These are phyloP conservation scores for Aureobasidium lini DNA, from an alignment of 2,329 filamentous ascomycete genomes.

Conservation along the genomic window DNA sequence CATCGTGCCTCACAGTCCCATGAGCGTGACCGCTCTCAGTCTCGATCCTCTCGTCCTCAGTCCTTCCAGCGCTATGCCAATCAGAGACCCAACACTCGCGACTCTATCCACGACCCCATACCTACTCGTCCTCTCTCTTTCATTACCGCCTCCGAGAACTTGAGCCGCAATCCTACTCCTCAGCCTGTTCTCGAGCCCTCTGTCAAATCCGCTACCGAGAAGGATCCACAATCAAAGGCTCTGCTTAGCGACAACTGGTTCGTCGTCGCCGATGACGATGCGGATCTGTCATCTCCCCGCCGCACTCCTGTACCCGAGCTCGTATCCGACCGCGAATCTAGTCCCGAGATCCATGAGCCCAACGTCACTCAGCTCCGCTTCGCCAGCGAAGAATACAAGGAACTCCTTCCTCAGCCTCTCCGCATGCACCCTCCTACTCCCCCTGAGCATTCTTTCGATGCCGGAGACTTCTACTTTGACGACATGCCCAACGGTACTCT, in stretches of 20 bases:
- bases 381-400: constrained; percentile 13
- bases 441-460: constrained; percentile 17
- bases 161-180: constrained; percentile 8
- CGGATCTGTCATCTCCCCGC: constrained; percentile 22
- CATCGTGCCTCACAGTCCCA: constrained; percentile 19
- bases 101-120: constrained; percentile 13
- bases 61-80: constrained; percentile 7
- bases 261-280: constrained; percentile 26
- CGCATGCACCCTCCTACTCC: constrained; percentile 43
- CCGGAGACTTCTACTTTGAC: constrained; percentile 12
- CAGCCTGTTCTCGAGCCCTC: constrained; percentile 16
- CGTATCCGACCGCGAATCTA: constrained; percentile 22
- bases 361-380: constrained; percentile 8
- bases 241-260: constrained; percentile 43
- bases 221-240: constrained; percentile 26
- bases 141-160: constrained; percentile 7
- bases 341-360: constrained; percentile 15
- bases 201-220: constrained; percentile 9
- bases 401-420: constrained; percentile 33
- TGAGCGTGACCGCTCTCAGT: constrained; percentile 10
- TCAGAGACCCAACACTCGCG: neutral
- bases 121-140: constrained; percentile 12
- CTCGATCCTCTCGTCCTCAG: constrained; percentile 13
- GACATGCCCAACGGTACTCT: constrained; percentile 12
- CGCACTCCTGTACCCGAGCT: constrained; percentile 17